Evolutionary conservation across 1,284 basidiomycete genomes (phyloP).

Genomic region (Trichosporon ovoides): DNA sequence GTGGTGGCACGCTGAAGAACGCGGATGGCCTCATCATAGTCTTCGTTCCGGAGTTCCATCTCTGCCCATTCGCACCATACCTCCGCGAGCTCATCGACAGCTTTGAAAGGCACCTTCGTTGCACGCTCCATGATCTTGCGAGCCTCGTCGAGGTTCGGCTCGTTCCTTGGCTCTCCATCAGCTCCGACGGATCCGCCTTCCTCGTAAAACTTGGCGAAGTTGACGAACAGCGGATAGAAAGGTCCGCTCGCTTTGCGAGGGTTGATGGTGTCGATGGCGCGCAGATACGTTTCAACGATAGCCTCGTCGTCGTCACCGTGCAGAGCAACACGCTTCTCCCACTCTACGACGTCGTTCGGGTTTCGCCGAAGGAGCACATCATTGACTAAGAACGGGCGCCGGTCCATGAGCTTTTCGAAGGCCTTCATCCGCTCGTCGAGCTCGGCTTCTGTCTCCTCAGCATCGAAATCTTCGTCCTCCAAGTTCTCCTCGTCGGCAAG

Average conservation of each 20-base stretch:
- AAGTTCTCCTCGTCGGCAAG: slow-evolving; percentile 55
- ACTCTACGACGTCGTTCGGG: slow-evolving; percentile 97
- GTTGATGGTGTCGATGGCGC: slow-evolving; percentile 80
- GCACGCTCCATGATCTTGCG: slow-evolving; percentile 90
- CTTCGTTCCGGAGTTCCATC: slow-evolving; percentile 92
- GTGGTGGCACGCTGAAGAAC: slow-evolving; percentile 94
- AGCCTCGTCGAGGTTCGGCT: slow-evolving; percentile 75
- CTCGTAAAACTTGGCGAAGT: slow-evolving; percentile 97
- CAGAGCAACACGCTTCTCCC: slow-evolving; percentile 95
- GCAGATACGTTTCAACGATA: slow-evolving; percentile 86
- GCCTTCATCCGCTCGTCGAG: slow-evolving; percentile 84
- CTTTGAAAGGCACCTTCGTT: slow-evolving; percentile 82
- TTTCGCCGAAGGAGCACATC: slow-evolving; percentile 91
- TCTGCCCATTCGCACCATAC: slow-evolving; percentile 99
- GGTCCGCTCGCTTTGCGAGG: slow-evolving; percentile 89
- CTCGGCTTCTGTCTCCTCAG: slow-evolving; percentile 72
- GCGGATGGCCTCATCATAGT: slow-evolving; percentile 89
- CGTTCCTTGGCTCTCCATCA: slow-evolving; percentile 57
- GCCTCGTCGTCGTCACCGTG: slow-evolving; percentile 91
- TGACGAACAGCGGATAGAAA: slow-evolving; percentile 82
- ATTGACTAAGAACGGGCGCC: slow-evolving; percentile 92
- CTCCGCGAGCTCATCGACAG: slow-evolving; percentile 97
- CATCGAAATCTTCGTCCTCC: slow-evolving; percentile 69
- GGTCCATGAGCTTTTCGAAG: slow-evolving; percentile 92
- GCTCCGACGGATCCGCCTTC: slow-evolving; percentile 66